These are phyloP conservation scores for Wallacemonas rigidus DNA, from an alignment of 208 protist species.

Conservation along the genomic window DNA sequence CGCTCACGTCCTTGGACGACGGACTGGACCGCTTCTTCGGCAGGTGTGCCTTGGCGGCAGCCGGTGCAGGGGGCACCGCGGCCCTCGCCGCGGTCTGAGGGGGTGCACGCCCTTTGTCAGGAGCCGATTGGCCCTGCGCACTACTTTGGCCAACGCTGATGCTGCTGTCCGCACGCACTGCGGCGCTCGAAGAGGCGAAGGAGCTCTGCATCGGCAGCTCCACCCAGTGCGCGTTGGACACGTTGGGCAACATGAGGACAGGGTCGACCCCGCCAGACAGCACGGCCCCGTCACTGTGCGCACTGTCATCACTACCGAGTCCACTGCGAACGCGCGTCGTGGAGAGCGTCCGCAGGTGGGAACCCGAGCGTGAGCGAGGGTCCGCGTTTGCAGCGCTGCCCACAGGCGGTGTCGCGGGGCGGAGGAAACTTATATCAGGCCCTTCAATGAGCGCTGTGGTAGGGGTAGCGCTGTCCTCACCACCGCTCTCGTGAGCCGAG, in stretches of 20 bases:
- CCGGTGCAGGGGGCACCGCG: not conserved
- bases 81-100: not conserved
- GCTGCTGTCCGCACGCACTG: not conserved
- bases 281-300: not conserved
- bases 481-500: not conserved
- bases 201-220: constrained; percentile 15
- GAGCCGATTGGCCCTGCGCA: too few relatives aligned
- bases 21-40: not conserved
- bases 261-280: not conserved
- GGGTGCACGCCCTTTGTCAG: not conserved
- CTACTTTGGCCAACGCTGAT: not conserved
- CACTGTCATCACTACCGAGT: not conserved
- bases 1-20: not conserved
- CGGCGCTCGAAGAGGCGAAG: constrained; percentile 1
- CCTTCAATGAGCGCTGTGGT: not conserved
- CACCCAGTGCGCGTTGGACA: not conserved
- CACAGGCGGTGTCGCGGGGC: not conserved
- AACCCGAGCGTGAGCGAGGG: too few relatives aligned
- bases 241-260: not conserved
- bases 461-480: not conserved
- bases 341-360: too few relatives aligned
- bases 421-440: not conserved
- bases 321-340: too few relatives aligned
- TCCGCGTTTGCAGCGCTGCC: too few relatives aligned
- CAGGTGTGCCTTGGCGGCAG: not conserved